Evolutionary conservation across 352 stramenopile genomes (phyloP).

Genomic region (Thraustotheca clavata): DNA sequence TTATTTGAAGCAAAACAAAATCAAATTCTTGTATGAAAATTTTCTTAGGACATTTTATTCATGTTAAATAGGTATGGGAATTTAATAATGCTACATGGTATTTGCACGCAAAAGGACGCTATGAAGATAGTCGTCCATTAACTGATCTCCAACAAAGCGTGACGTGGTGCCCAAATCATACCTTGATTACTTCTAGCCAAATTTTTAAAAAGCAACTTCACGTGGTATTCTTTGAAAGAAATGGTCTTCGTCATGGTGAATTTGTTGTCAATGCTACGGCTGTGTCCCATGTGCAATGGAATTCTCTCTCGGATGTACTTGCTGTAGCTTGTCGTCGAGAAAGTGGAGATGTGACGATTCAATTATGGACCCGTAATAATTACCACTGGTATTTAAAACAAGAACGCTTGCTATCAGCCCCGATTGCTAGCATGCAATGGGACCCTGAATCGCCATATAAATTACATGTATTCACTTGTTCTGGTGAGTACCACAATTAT

Average conservation of each 20-base stretch:
- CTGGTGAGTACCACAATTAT: background rate
- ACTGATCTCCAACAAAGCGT: conserved; percentile 33
- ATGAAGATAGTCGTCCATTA: conserved; percentile 61
- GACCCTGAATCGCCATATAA: conserved; percentile 34
- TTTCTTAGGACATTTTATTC: conserved; percentile 37
- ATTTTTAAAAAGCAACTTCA: conserved; percentile 42
- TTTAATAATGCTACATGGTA: conserved; percentile 29
- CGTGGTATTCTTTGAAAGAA: conserved; percentile 79
- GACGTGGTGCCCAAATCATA: conserved; percentile 70
- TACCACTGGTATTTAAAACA: conserved; percentile 85
- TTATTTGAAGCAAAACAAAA: background rate
- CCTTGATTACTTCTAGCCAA: conserved; percentile 58
- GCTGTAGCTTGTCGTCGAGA: conserved; percentile 36
- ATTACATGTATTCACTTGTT: background rate
- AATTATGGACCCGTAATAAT: conserved; percentile 70
- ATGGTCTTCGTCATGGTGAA: conserved; percentile 70
- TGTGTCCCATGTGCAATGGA: conserved; percentile 44
- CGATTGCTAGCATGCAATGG: conserved; percentile 38
- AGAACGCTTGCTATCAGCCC: conserved; percentile 29
- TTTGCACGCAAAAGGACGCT: conserved; percentile 49
- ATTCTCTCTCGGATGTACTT: conserved; percentile 55
- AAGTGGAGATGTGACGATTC: conserved; percentile 27
- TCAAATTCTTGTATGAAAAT: background rate
- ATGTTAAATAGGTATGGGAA: conserved; percentile 10
- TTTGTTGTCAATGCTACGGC: conserved; percentile 39